Evolutionary conservation across 345 rosid genomes (phyloP).

Genomic region (Geranium rotundifolium): DNA sequence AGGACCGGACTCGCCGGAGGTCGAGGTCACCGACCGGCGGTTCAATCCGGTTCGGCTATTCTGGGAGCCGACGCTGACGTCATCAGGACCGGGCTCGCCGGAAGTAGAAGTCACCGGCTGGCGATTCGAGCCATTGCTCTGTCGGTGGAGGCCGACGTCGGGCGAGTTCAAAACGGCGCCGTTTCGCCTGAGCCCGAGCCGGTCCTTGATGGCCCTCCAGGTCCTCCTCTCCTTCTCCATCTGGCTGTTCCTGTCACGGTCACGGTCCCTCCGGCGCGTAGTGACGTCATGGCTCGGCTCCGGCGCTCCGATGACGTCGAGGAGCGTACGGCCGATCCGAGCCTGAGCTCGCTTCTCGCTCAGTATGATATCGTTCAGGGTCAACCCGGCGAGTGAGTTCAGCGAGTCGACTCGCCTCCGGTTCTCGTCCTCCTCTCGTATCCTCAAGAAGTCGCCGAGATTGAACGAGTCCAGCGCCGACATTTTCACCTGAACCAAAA

Average conservation of each 20-base stretch:
- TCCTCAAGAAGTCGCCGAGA: constrained; percentile 6
- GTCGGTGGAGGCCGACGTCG: constrained; percentile 54
- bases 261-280: constrained; percentile 3
- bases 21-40: no score
- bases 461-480: constrained; percentile 23
- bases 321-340: constrained; percentile 32
- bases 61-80: no score
- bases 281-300: constrained; percentile 17
- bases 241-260: neutral
- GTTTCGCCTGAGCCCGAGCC: constrained; percentile 57
- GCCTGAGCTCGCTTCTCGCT: constrained; percentile 14
- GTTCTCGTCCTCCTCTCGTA: constrained; percentile 3
- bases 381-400: constrained; percentile 20
- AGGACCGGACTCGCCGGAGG: no score
- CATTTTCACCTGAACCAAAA: no score
- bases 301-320: constrained; percentile 55
- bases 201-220: constrained; percentile 72
- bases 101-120: no score
- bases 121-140: constrained; percentile 14
- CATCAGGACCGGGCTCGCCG: no score
- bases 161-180: constrained; percentile 70
- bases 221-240: constrained; percentile 48
- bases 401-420: constrained; percentile 20
- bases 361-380: constrained; percentile 25
- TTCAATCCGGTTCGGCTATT: no score